A percentile compares a stretch with the other conserved stretches of the same genome.
Conservation (phyloP, 2,329 filamentous ascomycete genomes). For the Diaporthe citriasiana region DNA sequence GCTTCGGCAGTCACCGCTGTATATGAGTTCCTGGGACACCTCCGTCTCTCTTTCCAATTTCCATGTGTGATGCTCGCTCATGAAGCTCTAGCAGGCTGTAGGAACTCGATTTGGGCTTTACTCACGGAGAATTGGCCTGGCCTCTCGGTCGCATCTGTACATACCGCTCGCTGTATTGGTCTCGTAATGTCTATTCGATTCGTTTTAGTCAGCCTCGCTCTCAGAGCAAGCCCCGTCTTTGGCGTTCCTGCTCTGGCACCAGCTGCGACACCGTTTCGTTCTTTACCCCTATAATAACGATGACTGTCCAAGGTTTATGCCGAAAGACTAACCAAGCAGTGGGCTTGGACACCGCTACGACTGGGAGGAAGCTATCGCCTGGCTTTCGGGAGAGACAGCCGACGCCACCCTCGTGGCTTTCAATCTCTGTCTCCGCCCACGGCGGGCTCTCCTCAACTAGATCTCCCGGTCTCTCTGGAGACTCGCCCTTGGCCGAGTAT, state of each 20-base stretch:
- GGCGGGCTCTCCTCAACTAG: conserved; percentile 45
- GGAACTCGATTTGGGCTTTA: background rate
- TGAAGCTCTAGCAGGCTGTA: background rate
- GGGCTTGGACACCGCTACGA: conserved; percentile 57
- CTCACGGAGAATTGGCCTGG: background rate
- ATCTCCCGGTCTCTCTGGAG: conserved; percentile 42
- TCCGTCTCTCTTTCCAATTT: too few species aligned
- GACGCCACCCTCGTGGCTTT: conserved; percentile 53
- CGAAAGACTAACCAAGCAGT: conserved; percentile 58
- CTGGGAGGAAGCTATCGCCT: conserved; percentile 55
- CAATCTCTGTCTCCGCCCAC: conserved; percentile 56
- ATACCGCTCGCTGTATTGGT: too few species aligned
- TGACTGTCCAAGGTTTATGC: conserved; percentile 53
- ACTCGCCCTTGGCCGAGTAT: conserved; percentile 52
- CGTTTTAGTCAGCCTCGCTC: conserved; percentile 4
- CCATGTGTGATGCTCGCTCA: too few species aligned
- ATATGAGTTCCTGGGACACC: background rate
- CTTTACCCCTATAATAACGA: background rate
- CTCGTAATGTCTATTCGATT: conserved; percentile 22
- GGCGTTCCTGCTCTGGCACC: background rate
- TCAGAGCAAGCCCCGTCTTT: conserved; percentile 4
- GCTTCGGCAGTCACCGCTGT: background rate
- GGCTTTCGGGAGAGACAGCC: conserved; percentile 48
- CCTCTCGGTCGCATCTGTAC: background rate
- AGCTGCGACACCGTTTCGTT: background rate